Conservation (phyloP, 768 basidiomycete species). For the Rubroboletus pulcherrimus region DNA sequence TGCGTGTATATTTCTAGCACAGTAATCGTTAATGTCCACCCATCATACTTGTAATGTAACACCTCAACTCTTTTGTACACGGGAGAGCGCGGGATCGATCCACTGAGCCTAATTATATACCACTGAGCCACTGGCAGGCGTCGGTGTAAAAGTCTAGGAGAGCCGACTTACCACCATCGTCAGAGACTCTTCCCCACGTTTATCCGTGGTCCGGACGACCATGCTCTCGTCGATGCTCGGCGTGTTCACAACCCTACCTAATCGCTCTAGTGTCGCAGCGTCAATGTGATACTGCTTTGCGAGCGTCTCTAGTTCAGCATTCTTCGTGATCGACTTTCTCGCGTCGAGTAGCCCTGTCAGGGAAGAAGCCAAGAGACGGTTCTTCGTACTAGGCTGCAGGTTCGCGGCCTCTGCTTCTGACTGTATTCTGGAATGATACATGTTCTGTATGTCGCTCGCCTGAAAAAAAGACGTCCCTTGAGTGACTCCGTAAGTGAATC, state of each 20-base stretch:
- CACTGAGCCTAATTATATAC: slow-evolving; percentile 23
- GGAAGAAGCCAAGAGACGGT: slow-evolving; percentile 51
- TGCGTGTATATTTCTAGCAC: slow-evolving; percentile 63
- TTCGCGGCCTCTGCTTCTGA: slow-evolving; percentile 55
- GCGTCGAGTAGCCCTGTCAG: slow-evolving; percentile 60
- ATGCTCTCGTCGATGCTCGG: slow-evolving; percentile 55
- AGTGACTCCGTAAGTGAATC: background rate
- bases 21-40: background rate
- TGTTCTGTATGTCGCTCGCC: slow-evolving; percentile 34
- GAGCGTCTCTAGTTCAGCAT: slow-evolving; percentile 44
- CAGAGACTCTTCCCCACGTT: slow-evolving; percentile 53
- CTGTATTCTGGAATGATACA: slow-evolving; percentile 51
- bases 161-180: slow-evolving; percentile 45
- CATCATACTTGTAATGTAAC: slow-evolving; percentile 10
- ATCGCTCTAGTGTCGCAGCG: slow-evolving; percentile 42
- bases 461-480: background rate
- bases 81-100: slow-evolving; percentile 19
- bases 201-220: slow-evolving; percentile 40
- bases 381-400: slow-evolving; percentile 34
- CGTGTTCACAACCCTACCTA: slow-evolving; percentile 58
- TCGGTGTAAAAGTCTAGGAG: background rate
- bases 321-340: slow-evolving; percentile 46
- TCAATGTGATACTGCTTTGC: slow-evolving; percentile 57
- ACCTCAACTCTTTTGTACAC: background rate
- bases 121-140: background rate